Evolutionary conservation across 2,329 filamentous ascomycete species (phyloP).

Genomic region (Iodosphaeria phyllophila): DNA sequence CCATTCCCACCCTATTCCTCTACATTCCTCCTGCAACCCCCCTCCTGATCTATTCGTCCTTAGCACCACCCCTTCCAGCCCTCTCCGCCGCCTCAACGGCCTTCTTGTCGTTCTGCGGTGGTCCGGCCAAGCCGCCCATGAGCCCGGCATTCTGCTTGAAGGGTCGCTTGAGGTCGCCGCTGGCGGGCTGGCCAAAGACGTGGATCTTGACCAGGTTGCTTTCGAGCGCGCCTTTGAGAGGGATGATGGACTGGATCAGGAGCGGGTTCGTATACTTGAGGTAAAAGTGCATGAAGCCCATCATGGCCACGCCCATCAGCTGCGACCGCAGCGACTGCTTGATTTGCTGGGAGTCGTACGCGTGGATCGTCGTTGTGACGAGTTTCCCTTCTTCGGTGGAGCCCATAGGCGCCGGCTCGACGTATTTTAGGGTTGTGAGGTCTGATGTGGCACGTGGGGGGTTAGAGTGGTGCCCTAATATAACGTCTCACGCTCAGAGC

Average conservation of each 20-base stretch:
- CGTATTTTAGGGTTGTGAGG: constrained; percentile 94
- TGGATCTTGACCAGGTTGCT: constrained; percentile 94
- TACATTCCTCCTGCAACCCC: neutral
- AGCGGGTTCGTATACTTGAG: constrained; percentile 99
- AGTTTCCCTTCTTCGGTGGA: constrained; percentile 89
- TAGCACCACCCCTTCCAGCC: constrained; percentile 49
- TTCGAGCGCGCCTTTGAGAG: constrained; percentile 89
- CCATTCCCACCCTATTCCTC: too few species aligned
- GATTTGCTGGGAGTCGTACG: constrained; percentile 81
- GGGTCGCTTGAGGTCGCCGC: constrained; percentile 81
- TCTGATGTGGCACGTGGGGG: constrained; percentile 31
- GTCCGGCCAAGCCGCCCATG: constrained; percentile 57
- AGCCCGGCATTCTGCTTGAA: constrained; percentile 79
- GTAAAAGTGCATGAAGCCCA: constrained; percentile 97
- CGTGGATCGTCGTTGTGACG: constrained; percentile 88
- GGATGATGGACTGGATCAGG: constrained; percentile 95
- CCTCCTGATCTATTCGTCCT: constrained; percentile 42
- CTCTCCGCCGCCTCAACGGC: constrained; percentile 66
- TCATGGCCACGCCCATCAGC: constrained; percentile 94
- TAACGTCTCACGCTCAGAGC: neutral
- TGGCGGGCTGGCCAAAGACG: constrained; percentile 69
- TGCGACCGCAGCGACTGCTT: constrained; percentile 74
- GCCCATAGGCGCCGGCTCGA: constrained; percentile 87
- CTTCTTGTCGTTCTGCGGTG: constrained; percentile 84
- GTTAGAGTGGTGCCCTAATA: constrained; percentile 1